phyloP scores from a whole-genome alignment of 2,329 filamentous ascomycete species.

The Xylaria sp. region DNA sequence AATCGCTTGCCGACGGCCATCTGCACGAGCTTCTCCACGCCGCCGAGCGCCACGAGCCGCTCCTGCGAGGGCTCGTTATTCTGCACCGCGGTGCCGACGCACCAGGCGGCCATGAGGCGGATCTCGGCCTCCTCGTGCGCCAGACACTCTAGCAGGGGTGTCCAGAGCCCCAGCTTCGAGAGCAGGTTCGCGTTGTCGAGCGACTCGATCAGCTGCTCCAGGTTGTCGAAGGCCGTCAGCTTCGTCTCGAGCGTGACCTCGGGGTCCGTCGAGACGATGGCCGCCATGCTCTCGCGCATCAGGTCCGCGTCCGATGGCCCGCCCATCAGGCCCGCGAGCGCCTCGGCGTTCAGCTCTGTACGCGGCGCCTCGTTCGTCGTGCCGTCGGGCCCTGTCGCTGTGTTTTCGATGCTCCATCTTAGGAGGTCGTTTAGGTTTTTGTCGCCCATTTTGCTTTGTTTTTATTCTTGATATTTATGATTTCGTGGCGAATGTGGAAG shows the following conservation, averaged over 20 bases:
- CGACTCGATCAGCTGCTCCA: conserved; percentile 90
- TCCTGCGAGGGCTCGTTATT: conserved; percentile 92
- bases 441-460: conserved; percentile 57
- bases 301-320: conserved; percentile 90
- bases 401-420: conserved; percentile 76
- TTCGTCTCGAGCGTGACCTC: conserved; percentile 78
- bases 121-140: conserved; percentile 76
- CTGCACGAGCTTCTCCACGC: conserved; percentile 75
- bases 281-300: conserved; percentile 86
- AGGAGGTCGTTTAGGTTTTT: conserved; percentile 78
- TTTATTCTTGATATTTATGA: background rate
- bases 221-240: conserved; percentile 89
- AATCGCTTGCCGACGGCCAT: conserved; percentile 59
- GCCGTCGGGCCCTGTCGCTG: conserved; percentile 46
- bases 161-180: conserved; percentile 81
- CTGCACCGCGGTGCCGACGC: conserved; percentile 92
- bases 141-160: conserved; percentile 78
- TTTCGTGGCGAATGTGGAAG: background rate
- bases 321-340: conserved; percentile 80
- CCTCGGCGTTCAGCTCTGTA: conserved; percentile 70
- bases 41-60: conserved; percentile 70
- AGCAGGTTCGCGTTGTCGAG: conserved; percentile 99
- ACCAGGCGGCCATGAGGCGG: conserved; percentile 91
- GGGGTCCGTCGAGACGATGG: conserved; percentile 71
- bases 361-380: conserved; percentile 49